phyloP scores from a whole-genome alignment of 2,329 filamentous ascomycete genomes.

The Pseudocercospora fuligena region DNA sequence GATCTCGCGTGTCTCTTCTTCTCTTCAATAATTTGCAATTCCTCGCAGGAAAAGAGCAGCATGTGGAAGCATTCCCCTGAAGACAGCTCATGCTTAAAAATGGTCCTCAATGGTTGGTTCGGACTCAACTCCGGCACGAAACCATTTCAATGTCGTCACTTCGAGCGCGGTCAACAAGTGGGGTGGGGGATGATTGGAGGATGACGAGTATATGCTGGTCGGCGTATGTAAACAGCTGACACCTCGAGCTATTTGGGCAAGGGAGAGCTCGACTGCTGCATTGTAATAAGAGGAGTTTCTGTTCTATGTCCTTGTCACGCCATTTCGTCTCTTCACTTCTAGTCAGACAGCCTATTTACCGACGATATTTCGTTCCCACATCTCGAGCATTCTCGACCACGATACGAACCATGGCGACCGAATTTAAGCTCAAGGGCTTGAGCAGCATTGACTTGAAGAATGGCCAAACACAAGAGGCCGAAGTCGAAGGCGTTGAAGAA shows the following conservation, averaged over 20 bases:
- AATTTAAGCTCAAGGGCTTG: conserved; percentile 73
- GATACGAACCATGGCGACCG: conserved; percentile 48
- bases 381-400: conserved; percentile 28
- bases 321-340: conserved; percentile 7
- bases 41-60: no score
- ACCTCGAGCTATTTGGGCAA: neutral
- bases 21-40: no score
- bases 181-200: neutral
- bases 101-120: neutral
- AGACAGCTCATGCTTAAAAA: neutral
- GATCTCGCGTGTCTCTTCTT: neutral
- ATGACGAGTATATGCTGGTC: conserved; percentile 8
- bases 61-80: no score
- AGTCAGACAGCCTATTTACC: neutral
- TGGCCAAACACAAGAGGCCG: conserved; percentile 84
- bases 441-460: conserved; percentile 74
- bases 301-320: conserved; percentile 24
- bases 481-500: conserved; percentile 85
- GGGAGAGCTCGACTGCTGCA: neutral
- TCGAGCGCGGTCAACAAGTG: neutral
- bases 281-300: neutral
- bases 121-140: neutral
- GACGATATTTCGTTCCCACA: neutral
- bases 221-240: conserved; percentile 2
- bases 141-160: neutral